Percentiles rank a stretch among this genome's conserved stretches.
These are phyloP conservation scores for Fusarium sp. DNA, from an alignment of 2,329 filamentous ascomycete genomes.

Conservation along the genomic window DNA sequence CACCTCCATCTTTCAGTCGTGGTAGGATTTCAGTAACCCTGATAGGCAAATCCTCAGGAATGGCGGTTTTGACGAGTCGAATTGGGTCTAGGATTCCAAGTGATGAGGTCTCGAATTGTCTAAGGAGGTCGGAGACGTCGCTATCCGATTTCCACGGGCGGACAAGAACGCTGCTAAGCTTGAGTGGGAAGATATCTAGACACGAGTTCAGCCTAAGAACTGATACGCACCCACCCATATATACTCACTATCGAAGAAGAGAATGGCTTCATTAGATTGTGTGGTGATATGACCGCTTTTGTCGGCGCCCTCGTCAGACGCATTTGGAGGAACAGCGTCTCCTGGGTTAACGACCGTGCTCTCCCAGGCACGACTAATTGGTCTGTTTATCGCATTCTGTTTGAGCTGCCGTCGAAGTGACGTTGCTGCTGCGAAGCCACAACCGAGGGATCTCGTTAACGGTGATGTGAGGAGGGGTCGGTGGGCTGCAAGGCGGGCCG, in stretches of 20 bases:
- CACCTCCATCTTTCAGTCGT: constrained; percentile 89
- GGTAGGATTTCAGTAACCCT: constrained; percentile 86
- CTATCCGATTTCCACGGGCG: constrained; percentile 63
- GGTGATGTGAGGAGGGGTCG: constrained; percentile 34
- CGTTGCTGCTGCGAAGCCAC: constrained; percentile 32
- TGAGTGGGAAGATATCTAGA: constrained; percentile 85
- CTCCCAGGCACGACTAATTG: constrained; percentile 44
- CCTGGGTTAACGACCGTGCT: constrained; percentile 43
- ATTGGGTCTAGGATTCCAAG: constrained; percentile 66
- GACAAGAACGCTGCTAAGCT: constrained; percentile 66
- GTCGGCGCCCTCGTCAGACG: constrained; percentile 63
- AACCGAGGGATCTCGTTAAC: constrained; percentile 14
- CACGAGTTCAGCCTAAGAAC: constrained; percentile 6
- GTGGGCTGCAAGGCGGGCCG: constrained; percentile 44
- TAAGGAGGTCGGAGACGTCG: constrained; percentile 65
- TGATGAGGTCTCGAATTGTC: constrained; percentile 64
- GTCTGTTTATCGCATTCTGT: constrained; percentile 9
- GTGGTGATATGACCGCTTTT: constrained; percentile 86
- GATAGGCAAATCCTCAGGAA: constrained; percentile 72
- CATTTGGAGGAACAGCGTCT: constrained; percentile 20
- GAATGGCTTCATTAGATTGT: constrained; percentile 80
- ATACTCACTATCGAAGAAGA: constrained; percentile 87
- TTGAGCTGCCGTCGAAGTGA: constrained; percentile 23
- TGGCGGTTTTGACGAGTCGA: constrained; percentile 69
- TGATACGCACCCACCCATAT: not conserved